These are phyloP conservation scores for Fusarium coffeatum DNA, from an alignment of 2,329 filamentous ascomycete genomes.

Conservation along the genomic window DNA sequence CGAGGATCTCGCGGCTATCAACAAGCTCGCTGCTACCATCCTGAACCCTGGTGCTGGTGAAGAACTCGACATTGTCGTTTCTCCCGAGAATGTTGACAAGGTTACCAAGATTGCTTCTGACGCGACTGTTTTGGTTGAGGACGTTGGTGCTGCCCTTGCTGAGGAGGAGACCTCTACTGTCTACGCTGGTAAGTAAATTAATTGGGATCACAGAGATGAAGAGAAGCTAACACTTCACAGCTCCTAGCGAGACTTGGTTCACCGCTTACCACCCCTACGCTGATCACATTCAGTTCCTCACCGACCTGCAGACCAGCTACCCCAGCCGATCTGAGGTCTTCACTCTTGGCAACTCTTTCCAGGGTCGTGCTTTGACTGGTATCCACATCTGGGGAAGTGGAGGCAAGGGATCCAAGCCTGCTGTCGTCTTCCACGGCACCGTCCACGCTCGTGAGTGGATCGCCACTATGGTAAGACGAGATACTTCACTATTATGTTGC, in stretches of 20 bases:
- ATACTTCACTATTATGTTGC: rapidly evolving
- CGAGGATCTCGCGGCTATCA: constrained; percentile 15
- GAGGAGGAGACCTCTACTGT: constrained; percentile 22
- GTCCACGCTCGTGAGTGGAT: constrained; percentile 38
- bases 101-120: constrained; percentile 24
- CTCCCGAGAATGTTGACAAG: constrained; percentile 32
- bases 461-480: constrained; percentile 16
- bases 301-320: constrained; percentile 28
- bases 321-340: constrained; percentile 27
- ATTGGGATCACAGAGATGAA: too few species aligned
- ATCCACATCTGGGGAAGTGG: constrained; percentile 38
- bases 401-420: constrained; percentile 36
- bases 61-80: constrained; percentile 30
- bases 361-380: constrained; percentile 27
- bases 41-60: constrained; percentile 27
- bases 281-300: constrained; percentile 31
- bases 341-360: constrained; percentile 27
- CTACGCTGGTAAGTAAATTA: constrained; percentile 23
- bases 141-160: constrained; percentile 31
- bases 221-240: not conserved
- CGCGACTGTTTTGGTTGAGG: constrained; percentile 31
- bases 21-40: constrained; percentile 32
- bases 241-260: constrained; percentile 33
- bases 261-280: constrained; percentile 33
- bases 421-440: constrained; percentile 31